Conservation (phyloP, 352 stramenopile species). For the Nothophytophthora sp. region DNA sequence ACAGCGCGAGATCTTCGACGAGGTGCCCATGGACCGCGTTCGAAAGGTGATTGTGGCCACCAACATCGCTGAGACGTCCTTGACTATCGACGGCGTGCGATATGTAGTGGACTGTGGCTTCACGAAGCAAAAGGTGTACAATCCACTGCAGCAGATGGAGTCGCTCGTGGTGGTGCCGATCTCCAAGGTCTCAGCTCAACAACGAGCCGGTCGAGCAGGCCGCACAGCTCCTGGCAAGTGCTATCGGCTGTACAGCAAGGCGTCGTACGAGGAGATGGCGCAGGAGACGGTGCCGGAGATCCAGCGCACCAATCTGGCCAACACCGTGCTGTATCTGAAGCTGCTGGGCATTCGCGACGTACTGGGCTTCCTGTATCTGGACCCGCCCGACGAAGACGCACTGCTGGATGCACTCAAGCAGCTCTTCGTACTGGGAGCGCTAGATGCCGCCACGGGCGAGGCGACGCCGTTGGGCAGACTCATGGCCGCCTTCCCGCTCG, state of each 20-base stretch:
- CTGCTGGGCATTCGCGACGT: slow-evolving; percentile 74
- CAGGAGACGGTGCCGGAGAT: slow-evolving; percentile 99
- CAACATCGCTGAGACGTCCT: slow-evolving; percentile 96
- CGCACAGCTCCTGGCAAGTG: slow-evolving; percentile 97
- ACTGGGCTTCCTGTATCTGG: slow-evolving; percentile 66
- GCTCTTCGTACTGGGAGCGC: slow-evolving; percentile 63
- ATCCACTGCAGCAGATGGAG: slow-evolving; percentile 74
- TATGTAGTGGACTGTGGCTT: slow-evolving; percentile 84
- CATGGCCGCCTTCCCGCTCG: slow-evolving; percentile 87
- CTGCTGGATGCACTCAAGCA: slow-evolving; percentile 79
- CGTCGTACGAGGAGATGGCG: slow-evolving; percentile 95
- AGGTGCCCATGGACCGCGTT: slow-evolving; percentile 66
- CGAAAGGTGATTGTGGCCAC: slow-evolving; percentile 91
- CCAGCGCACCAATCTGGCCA: slow-evolving; percentile 92
- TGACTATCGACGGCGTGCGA: slow-evolving; percentile 97
- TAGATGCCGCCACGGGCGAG: slow-evolving; percentile 43
- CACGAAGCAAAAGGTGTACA: slow-evolving; percentile 94
- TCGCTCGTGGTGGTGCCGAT: slow-evolving; percentile 94
- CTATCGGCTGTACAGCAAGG: slow-evolving; percentile 98
- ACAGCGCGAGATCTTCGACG: slow-evolving; percentile 95
- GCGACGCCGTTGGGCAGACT: slow-evolving; percentile 67
- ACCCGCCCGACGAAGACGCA: slow-evolving; percentile 67
- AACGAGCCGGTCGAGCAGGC: slow-evolving; percentile 95
- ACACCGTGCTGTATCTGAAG: slow-evolving; percentile 93
- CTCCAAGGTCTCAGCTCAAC: slow-evolving; percentile 93